Evolutionary conservation across 2,329 filamentous ascomycete genomes (phyloP), one percentile per base, ranked within the genome.

Genomic region (Fusarium metavorans): DNA sequence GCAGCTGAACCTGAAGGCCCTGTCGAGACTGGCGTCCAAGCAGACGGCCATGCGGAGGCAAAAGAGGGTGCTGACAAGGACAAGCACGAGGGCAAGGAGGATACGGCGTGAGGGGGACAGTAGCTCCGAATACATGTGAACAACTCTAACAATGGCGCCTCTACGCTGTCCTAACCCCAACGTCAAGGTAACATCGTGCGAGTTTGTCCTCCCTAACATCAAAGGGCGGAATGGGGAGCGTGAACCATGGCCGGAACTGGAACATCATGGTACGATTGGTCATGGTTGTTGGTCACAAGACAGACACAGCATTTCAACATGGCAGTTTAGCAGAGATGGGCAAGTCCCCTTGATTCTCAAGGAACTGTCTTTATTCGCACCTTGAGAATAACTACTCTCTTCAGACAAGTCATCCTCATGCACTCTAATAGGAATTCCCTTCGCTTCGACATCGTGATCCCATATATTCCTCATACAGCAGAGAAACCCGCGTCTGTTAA

Each of bases 391-490:
- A 54, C 60, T 32, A 48, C 13, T 43, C 41, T 59, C 23, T 62
- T 60, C 39, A 52, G 27, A 70, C 45, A 62, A 61, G 39, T 37
- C 32, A 39, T 37, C 54, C 54, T 50, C 41, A 37, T 64, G 43
- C 63, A 58, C 50, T 57, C 56, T 27, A 72, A 45, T 45, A 62
- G 41, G 30, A 50, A 39, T 61, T 69, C 59, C 32, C 39, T 39
- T 56, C 48, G 10, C 35, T 64, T 52, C 62, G n/a, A 18, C 58
- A 59, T 66, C 65, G 48, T 73, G 32, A 59, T 58, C 48, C 64
- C 54, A 27, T 57, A 61, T 72, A 75, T 68, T 65, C 60, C 72
- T 30, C 59, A 35, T 67, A 27, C 34, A 67, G 72, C 52, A 39
- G 58, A 45, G 9, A 30, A 62, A 30, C 30, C 35, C 58, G 25